phyloP scores from a whole-genome alignment of 768 basidiomycete genomes.

The Leccinum incarnatum region DNA sequence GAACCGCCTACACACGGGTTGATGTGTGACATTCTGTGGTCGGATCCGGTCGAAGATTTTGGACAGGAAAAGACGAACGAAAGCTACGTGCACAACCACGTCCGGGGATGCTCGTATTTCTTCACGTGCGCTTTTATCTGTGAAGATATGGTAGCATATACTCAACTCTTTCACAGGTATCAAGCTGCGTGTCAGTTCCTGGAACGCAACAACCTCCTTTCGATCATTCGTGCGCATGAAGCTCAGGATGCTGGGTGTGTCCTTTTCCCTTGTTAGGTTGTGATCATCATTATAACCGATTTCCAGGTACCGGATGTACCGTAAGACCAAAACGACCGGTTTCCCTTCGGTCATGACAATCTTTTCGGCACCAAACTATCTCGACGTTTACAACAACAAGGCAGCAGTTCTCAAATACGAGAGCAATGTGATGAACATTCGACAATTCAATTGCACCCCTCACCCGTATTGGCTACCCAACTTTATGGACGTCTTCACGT shows the following conservation, averaged over 20 bases:
- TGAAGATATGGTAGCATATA: not conserved
- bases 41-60: conserved; percentile 97
- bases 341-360: conserved; percentile 99
- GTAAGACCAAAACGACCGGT: conserved; percentile 96
- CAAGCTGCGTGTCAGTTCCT: conserved; percentile 97
- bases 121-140: conserved; percentile 55
- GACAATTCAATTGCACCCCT: conserved; percentile 95
- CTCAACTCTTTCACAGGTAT: conserved; percentile 54
- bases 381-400: conserved; percentile 99
- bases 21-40: conserved; percentile 99
- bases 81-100: conserved; percentile 92
- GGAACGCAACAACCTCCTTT: conserved; percentile 93
- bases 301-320: conserved; percentile 92
- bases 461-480: conserved; percentile 99
- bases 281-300: not conserved
- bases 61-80: conserved; percentile 91
- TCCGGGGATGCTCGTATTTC: conserved; percentile 96
- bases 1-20: conserved; percentile 96
- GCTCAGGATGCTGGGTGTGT: conserved; percentile 96
- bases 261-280: not conserved
- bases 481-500: conserved; percentile 99
- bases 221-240: conserved; percentile 97
- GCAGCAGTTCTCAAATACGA: conserved; percentile 99
- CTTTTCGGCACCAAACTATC: conserved; percentile 97
- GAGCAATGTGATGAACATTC: conserved; percentile 97